These are phyloP conservation scores for Chenopodium berlandieri DNA, from an alignment of 148 eudicot genomes.

Conservation along the genomic window DNA sequence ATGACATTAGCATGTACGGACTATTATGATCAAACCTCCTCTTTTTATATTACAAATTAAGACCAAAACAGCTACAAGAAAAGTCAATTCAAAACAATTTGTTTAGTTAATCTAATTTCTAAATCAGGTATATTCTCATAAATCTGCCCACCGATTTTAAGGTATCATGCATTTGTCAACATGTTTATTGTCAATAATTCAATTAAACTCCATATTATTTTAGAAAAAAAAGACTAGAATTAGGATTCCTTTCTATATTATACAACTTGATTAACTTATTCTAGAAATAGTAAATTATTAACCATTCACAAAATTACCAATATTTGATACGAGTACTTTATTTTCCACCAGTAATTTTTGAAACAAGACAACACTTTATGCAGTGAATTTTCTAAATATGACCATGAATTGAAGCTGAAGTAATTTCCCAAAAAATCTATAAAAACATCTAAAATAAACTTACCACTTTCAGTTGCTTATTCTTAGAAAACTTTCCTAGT, in stretches of 20 bases:
- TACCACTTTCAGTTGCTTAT: too few species aligned
- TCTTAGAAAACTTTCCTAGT: too few species aligned
- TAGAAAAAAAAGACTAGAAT: not conserved
- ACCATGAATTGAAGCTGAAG: not conserved
- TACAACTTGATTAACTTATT: not conserved
- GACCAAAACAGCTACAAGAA: not conserved
- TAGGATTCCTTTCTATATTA: not conserved
- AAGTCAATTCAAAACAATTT: not conserved
- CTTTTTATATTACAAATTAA: not conserved
- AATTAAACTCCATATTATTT: not conserved
- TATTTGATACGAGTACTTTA: not conserved
- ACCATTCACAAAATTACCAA: not conserved
- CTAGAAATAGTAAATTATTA: not conserved
- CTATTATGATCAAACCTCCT: not conserved
- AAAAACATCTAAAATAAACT: too few species aligned
- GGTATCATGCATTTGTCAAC: not conserved
- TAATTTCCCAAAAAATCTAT: too few species aligned
- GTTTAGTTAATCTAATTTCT: not conserved
- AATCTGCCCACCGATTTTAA: slow-evolving; percentile 6
- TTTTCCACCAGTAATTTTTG: not conserved
- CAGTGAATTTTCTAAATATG: not conserved
- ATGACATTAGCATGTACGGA: not conserved
- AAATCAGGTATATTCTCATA: not conserved
- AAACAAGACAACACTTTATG: not conserved
- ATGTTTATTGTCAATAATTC: not conserved